A percentile compares a stretch with the other conserved stretches of the same genome.
Conservation (phyloP, 164 flowering plant species). For the Platanus orientalis region DNA sequence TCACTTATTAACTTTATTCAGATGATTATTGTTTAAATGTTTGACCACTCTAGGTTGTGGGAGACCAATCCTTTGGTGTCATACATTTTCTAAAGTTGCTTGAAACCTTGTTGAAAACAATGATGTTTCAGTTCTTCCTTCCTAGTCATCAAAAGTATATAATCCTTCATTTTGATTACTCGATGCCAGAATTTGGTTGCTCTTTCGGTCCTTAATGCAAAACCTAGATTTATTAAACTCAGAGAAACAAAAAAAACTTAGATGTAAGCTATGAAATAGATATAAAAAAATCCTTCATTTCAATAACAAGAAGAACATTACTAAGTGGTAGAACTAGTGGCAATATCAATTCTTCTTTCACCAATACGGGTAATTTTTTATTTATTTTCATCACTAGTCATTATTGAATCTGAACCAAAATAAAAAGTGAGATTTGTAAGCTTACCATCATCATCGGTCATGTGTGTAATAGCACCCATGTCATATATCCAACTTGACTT, state of each 20-base stretch:
- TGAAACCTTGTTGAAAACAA: not conserved
- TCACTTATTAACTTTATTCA: not conserved
- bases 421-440: not conserved
- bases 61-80: not conserved
- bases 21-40: not conserved
- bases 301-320: not conserved
- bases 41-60: not conserved
- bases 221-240: not conserved
- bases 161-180: not conserved
- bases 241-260: not conserved
- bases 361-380: not conserved
- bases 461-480: not conserved
- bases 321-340: not conserved
- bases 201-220: not conserved
- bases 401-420: not conserved
- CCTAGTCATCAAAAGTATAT: not conserved
- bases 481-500: not conserved
- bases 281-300: not conserved
- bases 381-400: not conserved
- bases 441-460: not conserved
- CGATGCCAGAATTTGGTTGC: not conserved
- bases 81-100: not conserved
- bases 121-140: not conserved
- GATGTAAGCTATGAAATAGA: not conserved
- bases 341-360: not conserved